Base-by-base conservation (phyloP, 2,329 filamentous ascomycete species). In the Fusarium azukiicola region DNA sequence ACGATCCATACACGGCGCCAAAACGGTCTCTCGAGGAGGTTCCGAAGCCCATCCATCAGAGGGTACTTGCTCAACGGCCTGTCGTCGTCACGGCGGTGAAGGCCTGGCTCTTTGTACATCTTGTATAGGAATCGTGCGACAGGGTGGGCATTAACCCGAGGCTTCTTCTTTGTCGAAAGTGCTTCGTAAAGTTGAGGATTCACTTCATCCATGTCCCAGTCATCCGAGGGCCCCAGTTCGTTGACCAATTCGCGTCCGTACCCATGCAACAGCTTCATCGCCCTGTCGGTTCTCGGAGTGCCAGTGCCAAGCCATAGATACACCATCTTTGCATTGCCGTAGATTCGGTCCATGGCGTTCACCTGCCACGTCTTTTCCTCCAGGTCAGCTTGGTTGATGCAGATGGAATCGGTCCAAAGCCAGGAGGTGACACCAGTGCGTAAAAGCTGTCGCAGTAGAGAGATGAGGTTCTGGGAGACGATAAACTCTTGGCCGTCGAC, bases 391-490 rank as follows among this genome's bases (percentile, higher is more conserved):
- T 83, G 82, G 12, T 78, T 54, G 40, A 83, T 80, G 38, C 81
- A 81, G 44, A 83, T 72, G 2, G 75, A 74, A 61, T 83, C 82
- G 10, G 80, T 50, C 81, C 82, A 84, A 4, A 83, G 63, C 79
- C 75, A 81, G 10, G 71, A 69, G 5, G 27, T 42, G 46, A 72
- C 50, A 0, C 56, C 54, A 8, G 71, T 21, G 1, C 64, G 9
- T 1, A 14, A 21, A 1, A 82, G 75, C 38, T 80, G 80, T 27
- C 49, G 13, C 4, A 83, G 72, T 12, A 52, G 64, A 21, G 40
- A 67, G 27, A 73, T 12, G 4, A 81, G 72, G 17, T 78, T 81
- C 3, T 21, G 47, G 1, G 71, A 67, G 16, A 81, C 67, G 1
- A 1, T 6, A 27, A 81, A 74, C 0, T 52, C 14, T 10, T 36